Evolutionary conservation across 257 asterid genomes (phyloP).

Genomic region (Cinchona pubescens): DNA sequence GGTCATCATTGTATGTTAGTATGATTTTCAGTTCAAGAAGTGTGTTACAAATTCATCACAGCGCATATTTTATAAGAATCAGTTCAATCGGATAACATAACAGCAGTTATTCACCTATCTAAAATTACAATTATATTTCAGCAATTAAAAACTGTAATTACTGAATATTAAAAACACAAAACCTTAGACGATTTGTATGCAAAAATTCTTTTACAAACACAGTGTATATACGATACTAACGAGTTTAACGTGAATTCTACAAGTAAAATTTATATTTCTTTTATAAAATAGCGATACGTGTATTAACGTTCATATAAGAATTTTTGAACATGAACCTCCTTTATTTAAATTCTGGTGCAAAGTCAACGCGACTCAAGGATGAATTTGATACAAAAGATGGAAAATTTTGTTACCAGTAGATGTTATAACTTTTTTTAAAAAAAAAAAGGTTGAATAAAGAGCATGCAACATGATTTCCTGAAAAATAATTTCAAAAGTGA

Average conservation of each 20-base stretch:
- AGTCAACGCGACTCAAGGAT: too few relatives aligned
- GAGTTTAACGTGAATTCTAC: too few relatives aligned
- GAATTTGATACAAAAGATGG: not conserved
- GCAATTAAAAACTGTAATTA: not conserved
- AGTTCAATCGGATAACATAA: not conserved
- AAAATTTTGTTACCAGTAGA: not conserved
- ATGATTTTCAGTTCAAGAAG: not conserved
- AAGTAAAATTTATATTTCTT: too few relatives aligned
- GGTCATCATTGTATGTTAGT: not conserved
- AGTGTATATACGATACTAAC: too few relatives aligned
- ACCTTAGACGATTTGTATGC: not conserved
- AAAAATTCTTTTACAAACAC: too few relatives aligned
- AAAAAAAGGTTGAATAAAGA: not conserved
- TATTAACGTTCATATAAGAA: too few relatives aligned
- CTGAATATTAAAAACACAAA: not conserved
- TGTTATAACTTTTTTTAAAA: not conserved
- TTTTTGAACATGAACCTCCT: too few relatives aligned
- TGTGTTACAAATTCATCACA: not conserved
- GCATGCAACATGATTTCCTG: not conserved
- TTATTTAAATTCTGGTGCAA: too few relatives aligned
- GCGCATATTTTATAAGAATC: too few relatives aligned
- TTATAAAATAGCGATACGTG: too few relatives aligned
- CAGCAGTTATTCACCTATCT: not conserved
- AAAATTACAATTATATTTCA: not conserved
- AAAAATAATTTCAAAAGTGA: conserved; percentile 5